Percentiles rank a stretch among this genome's conserved stretches.
phyloP scores from a whole-genome alignment of 2,329 filamentous ascomycete species.

The Alternaria ethzedia region DNA sequence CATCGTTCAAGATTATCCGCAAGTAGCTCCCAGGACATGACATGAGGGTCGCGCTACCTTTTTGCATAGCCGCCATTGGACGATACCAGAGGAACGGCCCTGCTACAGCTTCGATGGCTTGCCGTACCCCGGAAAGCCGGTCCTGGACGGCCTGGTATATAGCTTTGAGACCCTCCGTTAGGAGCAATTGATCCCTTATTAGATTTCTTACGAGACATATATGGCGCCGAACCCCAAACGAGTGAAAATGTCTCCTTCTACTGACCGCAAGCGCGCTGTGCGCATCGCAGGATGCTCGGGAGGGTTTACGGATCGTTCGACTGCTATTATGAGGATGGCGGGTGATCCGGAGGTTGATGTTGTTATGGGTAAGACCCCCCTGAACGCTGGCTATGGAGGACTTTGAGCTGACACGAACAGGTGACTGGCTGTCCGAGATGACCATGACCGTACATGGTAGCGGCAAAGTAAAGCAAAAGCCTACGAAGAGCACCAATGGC shows the following conservation, averaged over 20 bases:
- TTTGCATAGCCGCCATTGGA: conserved; percentile 9
- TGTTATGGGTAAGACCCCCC: conserved; percentile 25
- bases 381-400: not conserved
- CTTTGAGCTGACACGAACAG: conserved; percentile 4
- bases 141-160: conserved; percentile 14
- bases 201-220: not conserved
- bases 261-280: conserved; percentile 31
- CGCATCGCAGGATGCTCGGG: conserved; percentile 47
- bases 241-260: conserved; percentile 17
- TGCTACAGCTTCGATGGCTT: conserved; percentile 1
- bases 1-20: not conserved
- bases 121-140: conserved; percentile 4
- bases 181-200: not conserved
- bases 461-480: conserved; percentile 45
- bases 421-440: conserved; percentile 39
- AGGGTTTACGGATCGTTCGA: conserved; percentile 49
- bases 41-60: conserved; percentile 4
- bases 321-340: conserved; percentile 43
- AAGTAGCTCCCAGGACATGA: conserved; percentile 10
- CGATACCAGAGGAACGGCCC: conserved; percentile 2
- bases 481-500: conserved; percentile 30
- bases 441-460: conserved; percentile 38
- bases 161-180: not conserved
- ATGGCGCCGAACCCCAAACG: conserved; percentile 12
- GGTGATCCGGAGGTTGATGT: conserved; percentile 35